These are phyloP conservation scores for Amphichorda felina DNA, from an alignment of 2,329 filamentous ascomycete species.

Conservation along the genomic window DNA sequence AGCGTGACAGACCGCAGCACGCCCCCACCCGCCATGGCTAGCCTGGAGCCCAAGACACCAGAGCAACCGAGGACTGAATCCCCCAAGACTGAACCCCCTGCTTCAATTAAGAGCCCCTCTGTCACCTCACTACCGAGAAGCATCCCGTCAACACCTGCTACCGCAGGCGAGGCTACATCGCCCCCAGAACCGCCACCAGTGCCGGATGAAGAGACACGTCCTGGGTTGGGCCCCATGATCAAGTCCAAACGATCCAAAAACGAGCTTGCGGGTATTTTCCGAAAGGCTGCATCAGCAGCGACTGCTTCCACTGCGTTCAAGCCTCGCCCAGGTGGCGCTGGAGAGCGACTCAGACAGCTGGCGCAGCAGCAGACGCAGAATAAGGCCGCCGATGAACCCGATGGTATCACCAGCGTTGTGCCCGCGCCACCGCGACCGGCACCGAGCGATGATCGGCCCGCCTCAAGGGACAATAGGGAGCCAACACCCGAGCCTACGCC, in stretches of 20 bases:
- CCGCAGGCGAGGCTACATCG: slow-evolving; percentile 14
- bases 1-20: slow-evolving; percentile 17
- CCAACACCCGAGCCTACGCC: slow-evolving; percentile 8
- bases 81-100: slow-evolving; percentile 3
- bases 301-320: slow-evolving; percentile 59
- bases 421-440: slow-evolving; percentile 53
- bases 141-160: slow-evolving; percentile 11
- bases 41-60: not conserved
- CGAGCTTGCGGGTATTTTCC: slow-evolving; percentile 66
- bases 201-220: slow-evolving; percentile 31
- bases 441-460: too few relatives aligned
- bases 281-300: slow-evolving; percentile 63
- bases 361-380: slow-evolving; percentile 28
- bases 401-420: slow-evolving; percentile 83
- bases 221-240: slow-evolving; percentile 83
- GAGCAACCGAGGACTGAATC: slow-evolving; percentile 4
- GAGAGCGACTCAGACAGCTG: slow-evolving; percentile 59
- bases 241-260: slow-evolving; percentile 62
- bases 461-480: slow-evolving; percentile 10
- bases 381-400: slow-evolving; percentile 57
- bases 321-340: slow-evolving; percentile 77
- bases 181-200: slow-evolving; percentile 10
- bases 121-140: slow-evolving; percentile 12
- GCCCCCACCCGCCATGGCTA: slow-evolving; percentile 5
- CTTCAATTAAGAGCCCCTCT: slow-evolving; percentile 9